Conservation (phyloP, 2,329 filamentous ascomycete genomes). For the Cladosporium sp. region DNA sequence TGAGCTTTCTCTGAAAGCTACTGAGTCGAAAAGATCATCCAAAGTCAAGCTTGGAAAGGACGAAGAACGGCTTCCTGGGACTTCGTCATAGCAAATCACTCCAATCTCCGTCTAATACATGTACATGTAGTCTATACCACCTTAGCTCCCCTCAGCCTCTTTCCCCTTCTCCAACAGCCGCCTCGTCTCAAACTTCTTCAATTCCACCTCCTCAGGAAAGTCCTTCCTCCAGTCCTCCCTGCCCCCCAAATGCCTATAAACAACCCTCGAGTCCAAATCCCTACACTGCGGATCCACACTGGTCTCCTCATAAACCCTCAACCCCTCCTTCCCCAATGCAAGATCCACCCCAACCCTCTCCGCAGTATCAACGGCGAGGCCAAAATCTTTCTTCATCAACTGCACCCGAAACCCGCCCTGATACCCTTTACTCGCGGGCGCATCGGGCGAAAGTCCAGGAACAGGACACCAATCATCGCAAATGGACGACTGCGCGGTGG, state of each 20-base stretch:
- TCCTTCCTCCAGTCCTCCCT: conserved; percentile 45
- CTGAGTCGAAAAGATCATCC: no score
- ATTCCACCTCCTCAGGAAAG: conserved; percentile 23
- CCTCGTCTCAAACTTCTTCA: conserved; percentile 28
- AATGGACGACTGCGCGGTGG: conserved; percentile 51
- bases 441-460: conserved; percentile 46
- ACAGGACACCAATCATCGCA: conserved; percentile 51
- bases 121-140: no score
- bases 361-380: conserved; percentile 53
- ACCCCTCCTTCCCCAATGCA: conserved; percentile 47
- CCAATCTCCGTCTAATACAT: no score
- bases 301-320: conserved; percentile 50
- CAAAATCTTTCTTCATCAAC: conserved; percentile 58
- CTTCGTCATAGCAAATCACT: no score
- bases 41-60: no score
- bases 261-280: conserved; percentile 54
- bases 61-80: no score
- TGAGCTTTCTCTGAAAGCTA: no score
- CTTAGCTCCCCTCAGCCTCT: conserved; percentile 15
- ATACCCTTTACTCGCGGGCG: conserved; percentile 48
- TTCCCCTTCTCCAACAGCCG: conserved; percentile 21
- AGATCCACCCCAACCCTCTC: conserved; percentile 48
- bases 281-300: conserved; percentile 49
- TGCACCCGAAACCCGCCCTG: conserved; percentile 56
- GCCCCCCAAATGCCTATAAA: conserved; percentile 54